A percentile compares a stretch with the other conserved stretches of the same genome.
phyloP scores from a whole-genome alignment of 129 eudicot species.

The Flaveria bidentis region DNA sequence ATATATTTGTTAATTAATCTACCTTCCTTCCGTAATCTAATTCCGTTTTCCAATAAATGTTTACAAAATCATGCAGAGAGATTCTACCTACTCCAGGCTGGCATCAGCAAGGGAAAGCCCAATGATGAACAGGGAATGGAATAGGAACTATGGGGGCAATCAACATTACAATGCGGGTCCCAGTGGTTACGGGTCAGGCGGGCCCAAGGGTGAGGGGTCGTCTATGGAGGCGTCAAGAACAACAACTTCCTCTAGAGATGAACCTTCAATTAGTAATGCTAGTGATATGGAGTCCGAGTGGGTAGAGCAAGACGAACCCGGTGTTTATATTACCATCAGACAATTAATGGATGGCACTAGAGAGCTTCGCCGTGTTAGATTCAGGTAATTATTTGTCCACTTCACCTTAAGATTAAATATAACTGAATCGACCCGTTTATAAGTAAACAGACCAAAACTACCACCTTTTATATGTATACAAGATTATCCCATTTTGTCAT shows the following conservation, averaged over 20 bases:
- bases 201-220: conserved; percentile 60
- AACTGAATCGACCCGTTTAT: neutral
- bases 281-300: conserved; percentile 92
- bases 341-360: conserved; percentile 88
- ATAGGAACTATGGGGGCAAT: conserved; percentile 48
- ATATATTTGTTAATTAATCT: no score
- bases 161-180: conserved; percentile 56
- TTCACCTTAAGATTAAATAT: neutral
- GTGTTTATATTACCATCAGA: conserved; percentile 87
- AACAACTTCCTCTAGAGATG: conserved; percentile 84
- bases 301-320: conserved; percentile 97
- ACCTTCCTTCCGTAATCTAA: neutral
- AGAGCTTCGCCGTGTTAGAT: conserved; percentile 90
- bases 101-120: conserved; percentile 94
- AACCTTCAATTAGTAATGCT: conserved; percentile 86
- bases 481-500: no score
- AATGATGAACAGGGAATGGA: conserved; percentile 87
- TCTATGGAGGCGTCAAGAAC: conserved; percentile 92
- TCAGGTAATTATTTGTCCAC: conserved; percentile 53
- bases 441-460: neutral
- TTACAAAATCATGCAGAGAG: conserved; percentile 57
- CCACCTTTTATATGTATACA: neutral
- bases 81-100: conserved; percentile 76
- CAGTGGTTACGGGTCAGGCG: conserved; percentile 51
- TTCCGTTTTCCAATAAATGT: neutral